A percentile compares a stretch with the other conserved stretches of the same genome.
Evolutionary conservation across 257 asterid species (phyloP).

Genomic region (Gentiana dahurica): DNA sequence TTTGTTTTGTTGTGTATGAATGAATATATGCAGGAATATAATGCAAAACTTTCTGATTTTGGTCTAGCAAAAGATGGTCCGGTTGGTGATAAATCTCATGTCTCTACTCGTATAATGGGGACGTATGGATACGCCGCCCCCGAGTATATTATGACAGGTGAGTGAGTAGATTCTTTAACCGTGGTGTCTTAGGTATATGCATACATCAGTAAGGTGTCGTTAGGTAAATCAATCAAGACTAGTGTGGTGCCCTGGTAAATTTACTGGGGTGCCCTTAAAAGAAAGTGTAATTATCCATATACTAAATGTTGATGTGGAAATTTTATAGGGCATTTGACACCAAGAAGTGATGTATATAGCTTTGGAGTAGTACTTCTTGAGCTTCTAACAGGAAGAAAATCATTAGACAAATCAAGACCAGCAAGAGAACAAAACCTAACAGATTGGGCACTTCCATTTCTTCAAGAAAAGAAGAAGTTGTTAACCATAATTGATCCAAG

Average conservation of each 20-base stretch:
- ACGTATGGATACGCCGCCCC: slow-evolving; percentile 77
- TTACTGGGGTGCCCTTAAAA: too few species aligned
- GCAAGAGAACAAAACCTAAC: slow-evolving; percentile 74
- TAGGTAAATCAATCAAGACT: too few species aligned
- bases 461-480: slow-evolving; percentile 67
- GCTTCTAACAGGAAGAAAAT: slow-evolving; percentile 73
- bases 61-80: slow-evolving; percentile 88
- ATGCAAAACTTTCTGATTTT: slow-evolving; percentile 69
- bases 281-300: too few species aligned
- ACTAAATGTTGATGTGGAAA: not conserved
- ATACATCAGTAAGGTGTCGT: too few species aligned
- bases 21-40: slow-evolving; percentile 43
- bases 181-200: too few species aligned
- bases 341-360: slow-evolving; percentile 87
- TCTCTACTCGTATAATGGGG: slow-evolving; percentile 83
- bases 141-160: slow-evolving; percentile 70
- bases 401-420: slow-evolving; percentile 66
- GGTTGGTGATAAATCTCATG: slow-evolving; percentile 79
- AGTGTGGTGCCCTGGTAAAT: too few species aligned
- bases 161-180: too few species aligned
- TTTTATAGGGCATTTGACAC: slow-evolving; percentile 58
- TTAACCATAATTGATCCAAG: slow-evolving; percentile 74
- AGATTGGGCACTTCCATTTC: slow-evolving; percentile 87
- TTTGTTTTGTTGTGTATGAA: too few species aligned
- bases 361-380: slow-evolving; percentile 87